Evolutionary conservation across 208 protist species (phyloP), one percentile per base, ranked within the genome.

Genomic region (Novymonas esmeraldas): DNA sequence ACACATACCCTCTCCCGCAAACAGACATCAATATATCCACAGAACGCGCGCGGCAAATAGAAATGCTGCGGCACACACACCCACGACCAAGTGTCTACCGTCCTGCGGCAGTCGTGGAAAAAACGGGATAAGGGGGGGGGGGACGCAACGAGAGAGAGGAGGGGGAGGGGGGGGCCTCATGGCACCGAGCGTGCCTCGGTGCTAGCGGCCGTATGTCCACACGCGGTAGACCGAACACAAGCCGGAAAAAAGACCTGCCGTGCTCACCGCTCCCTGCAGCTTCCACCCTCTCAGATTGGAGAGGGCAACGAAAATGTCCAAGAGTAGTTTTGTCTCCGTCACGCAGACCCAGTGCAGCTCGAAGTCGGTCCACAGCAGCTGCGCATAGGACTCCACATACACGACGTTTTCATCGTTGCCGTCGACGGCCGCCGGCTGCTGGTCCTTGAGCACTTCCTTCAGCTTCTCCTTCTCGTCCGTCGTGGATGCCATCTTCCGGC

Each of bases 261-360:
- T 64, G 59, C 87, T 94, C n/a, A 92, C 79, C 2, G 79, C 60
- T 0, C 86, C 85, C 59, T 90, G 82, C 24, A 82, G 66, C 31
- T 89, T 85, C 86, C 86, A 96, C 2, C 56, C 58, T 14, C 71
- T 65, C 44, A 92, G 20, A 50, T 84, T 85, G 29, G 84, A 84
- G 11, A 81, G 65, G 16, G 88, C 91, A 0, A 96, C 91, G 65
- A 96, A 96, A 46, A 94, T 87, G 67, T 96, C 91, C 31, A 94
- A 72, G 22, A 96, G 73, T 26, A 96, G 78, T 61, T 96, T 96
- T 13, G 82, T 75, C 67, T 96, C 79, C 10, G 91, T 96, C 10
- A 96, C 88, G 66, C 78, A 93, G 62, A 94, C 87, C 89, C 91
- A 96, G 61, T 96, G 91, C 38, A 96, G 77, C 60, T 94, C 91